A percentile compares a stretch with the other conserved stretches of the same genome.
Evolutionary conservation across 768 basidiomycete genomes (phyloP).

Genomic region (Mycena haematopus): DNA sequence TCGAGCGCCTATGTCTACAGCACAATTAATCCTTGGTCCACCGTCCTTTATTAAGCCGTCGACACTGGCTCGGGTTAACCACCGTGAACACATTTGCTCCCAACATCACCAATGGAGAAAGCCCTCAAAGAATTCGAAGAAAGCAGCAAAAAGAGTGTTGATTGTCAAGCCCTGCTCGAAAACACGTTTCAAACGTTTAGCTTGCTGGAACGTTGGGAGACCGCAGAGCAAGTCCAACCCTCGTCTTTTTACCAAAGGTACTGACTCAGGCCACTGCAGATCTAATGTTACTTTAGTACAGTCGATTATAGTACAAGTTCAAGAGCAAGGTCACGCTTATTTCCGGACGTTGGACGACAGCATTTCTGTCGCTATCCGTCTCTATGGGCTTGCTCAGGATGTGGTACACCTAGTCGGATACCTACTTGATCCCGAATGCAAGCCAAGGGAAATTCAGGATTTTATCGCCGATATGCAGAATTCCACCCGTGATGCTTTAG

Average conservation of each 20-base stretch:
- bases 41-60: not conserved
- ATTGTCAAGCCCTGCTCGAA: slow-evolving; percentile 8
- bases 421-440: slow-evolving; percentile 4
- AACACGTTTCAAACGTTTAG: slow-evolving; percentile 9
- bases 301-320: slow-evolving; percentile 27
- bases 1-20: slow-evolving; percentile 13
- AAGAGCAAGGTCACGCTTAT: slow-evolving; percentile 18
- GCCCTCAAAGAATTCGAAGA: slow-evolving; percentile 19
- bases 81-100: not conserved
- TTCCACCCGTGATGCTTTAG: not conserved
- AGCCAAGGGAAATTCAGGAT: slow-evolving; percentile 12
- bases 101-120: slow-evolving; percentile 9
- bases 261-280: slow-evolving; percentile 9
- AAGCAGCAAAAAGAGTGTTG: slow-evolving; percentile 4
- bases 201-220: slow-evolving; percentile 23
- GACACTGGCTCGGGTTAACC: not conserved
- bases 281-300: slow-evolving; percentile 23
- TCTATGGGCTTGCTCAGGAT: slow-evolving; percentile 10
- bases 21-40: slow-evolving; percentile 2
- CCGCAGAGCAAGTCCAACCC: slow-evolving; percentile 4
- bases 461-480: slow-evolving; percentile 15
- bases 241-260: no score
- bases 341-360: slow-evolving; percentile 23
- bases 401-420: not conserved
- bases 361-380: slow-evolving; percentile 13